A percentile compares a stretch with the other conserved stretches of the same genome.
phyloP scores from a whole-genome alignment of 2,329 filamentous ascomycete genomes.

The Leptographium galeiforme region DNA sequence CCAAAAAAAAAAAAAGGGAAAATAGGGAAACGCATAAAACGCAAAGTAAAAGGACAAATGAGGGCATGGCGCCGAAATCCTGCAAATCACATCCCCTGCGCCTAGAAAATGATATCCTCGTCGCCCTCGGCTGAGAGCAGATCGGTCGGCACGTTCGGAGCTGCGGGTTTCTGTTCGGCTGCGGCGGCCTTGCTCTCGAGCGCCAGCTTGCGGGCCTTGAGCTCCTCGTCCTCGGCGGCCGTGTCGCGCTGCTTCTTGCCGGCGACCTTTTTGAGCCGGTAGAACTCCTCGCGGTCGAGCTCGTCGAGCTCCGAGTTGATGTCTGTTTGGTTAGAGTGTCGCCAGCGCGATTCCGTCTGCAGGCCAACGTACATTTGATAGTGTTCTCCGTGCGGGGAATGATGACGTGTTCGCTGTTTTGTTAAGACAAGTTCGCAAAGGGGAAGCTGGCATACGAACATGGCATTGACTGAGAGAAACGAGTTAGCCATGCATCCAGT shows the following conservation, averaged over 20 bases:
- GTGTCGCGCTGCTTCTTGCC: constrained; percentile 71
- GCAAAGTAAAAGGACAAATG: background rate
- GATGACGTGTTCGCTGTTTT: constrained; percentile 68
- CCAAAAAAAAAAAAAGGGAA: background rate
- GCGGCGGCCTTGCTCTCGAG: constrained; percentile 22
- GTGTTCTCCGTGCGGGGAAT: constrained; percentile 97
- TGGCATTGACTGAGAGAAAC: constrained; percentile 62
- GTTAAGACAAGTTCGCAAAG: too few species aligned
- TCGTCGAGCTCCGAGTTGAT: constrained; percentile 98
- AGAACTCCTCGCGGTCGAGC: constrained; percentile 95
- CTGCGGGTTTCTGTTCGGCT: constrained; percentile 7
- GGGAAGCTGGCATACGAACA: constrained; percentile 40
- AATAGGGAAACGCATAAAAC: background rate
- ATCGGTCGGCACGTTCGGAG: constrained; percentile 38
- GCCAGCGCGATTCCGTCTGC: constrained; percentile 1
- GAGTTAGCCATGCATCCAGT: constrained; percentile 14
- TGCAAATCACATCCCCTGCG: background rate
- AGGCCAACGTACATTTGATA: constrained; percentile 64
- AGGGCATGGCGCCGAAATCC: background rate
- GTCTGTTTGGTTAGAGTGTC: constrained; percentile 31
- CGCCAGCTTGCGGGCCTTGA: constrained; percentile 57
- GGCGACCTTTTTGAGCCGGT: constrained; percentile 88
- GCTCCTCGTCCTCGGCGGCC: constrained; percentile 58
- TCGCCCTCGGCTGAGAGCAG: constrained; percentile 65
- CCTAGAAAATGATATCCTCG: constrained; percentile 72